phyloP scores from a whole-genome alignment of 495 filamentous ascomycete species.

The Neurospora sp. region DNA sequence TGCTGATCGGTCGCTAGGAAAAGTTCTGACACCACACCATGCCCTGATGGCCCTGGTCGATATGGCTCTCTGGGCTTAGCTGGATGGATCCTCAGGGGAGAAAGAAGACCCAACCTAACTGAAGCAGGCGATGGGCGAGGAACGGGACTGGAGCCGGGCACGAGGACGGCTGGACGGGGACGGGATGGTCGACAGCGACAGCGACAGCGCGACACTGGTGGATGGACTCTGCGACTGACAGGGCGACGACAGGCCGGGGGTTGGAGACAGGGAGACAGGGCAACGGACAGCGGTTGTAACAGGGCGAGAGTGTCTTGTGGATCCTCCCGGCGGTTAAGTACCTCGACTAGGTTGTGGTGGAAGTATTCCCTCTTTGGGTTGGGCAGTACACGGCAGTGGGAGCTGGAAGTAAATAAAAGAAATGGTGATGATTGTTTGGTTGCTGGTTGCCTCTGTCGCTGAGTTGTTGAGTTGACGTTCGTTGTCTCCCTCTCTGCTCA shows the following conservation, averaged over 20 bases:
- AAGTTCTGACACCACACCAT: neutral
- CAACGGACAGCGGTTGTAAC: neutral
- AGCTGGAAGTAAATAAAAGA: neutral
- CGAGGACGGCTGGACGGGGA: neutral
- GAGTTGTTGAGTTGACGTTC: neutral
- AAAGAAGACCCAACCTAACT: neutral
- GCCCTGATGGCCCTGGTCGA: neutral
- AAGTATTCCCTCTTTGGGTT: neutral
- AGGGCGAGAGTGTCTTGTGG: neutral
- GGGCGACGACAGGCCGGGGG: neutral
- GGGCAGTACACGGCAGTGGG: neutral
- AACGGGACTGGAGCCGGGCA: neutral
- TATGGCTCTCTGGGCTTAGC: neutral
- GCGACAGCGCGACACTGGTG: neutral
- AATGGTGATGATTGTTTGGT: neutral
- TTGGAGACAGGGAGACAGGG: neutral
- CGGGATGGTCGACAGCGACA: neutral
- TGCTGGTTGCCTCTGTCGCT: neutral
- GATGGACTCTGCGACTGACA: neutral
- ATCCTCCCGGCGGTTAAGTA: neutral
- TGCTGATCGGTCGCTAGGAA: neutral
- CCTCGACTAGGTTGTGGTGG: neutral
- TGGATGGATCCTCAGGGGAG: neutral
- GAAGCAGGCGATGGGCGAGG: neutral
- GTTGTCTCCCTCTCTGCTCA: neutral